Evolutionary conservation across 306 rosid species (phyloP), one percentile per base, ranked within the genome.

Genomic region (Vigna reflexopilosa): DNA sequence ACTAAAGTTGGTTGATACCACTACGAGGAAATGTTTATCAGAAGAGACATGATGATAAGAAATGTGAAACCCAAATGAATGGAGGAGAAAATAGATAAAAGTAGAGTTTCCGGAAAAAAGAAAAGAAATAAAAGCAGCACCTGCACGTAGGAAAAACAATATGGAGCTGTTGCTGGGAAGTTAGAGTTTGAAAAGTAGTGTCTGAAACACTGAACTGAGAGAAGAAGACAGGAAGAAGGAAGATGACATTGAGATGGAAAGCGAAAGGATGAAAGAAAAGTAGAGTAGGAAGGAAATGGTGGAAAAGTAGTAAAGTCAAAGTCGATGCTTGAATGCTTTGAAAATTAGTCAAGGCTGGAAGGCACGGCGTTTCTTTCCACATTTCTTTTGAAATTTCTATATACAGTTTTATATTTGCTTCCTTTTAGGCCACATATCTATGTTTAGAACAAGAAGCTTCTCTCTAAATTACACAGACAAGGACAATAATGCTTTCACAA

Each of bases 271-370:
- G 54, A 32, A 42, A 56, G 82, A 77, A 80, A 80, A 76, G 83
- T 73, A 73, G 75, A 10, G 82, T 49, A 28, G 58, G 61, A 62
- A 65, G 65, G 70, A 48, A 66, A 77, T 30, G 79, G 73, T 64
- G 79, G 96, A 93, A 93, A 93, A 93, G 97, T 93, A 86, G 84
- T 2, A 76, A 54, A 71, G 96, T 93, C 97, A 90, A 89, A 93
- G 95, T 82, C 87, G 19, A 83, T 82, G 59, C 66, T 81, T 77
- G 59, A 81, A 73, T 50, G 48, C 44, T 75, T 86, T 88, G 87
- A 83, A 89, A 84, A 76, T 56, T 77, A 56, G 96, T 88, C 92
- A 86, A 93, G 81, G 66, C 38, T 54, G 88, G 93, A 87, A 86
- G 93, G 91, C 89, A 77, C 72, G 64, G 22, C 34, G 87, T 80